These are phyloP conservation scores for Leccinum huronense DNA, from an alignment of 1,284 basidiomycete genomes.

Conservation along the genomic window DNA sequence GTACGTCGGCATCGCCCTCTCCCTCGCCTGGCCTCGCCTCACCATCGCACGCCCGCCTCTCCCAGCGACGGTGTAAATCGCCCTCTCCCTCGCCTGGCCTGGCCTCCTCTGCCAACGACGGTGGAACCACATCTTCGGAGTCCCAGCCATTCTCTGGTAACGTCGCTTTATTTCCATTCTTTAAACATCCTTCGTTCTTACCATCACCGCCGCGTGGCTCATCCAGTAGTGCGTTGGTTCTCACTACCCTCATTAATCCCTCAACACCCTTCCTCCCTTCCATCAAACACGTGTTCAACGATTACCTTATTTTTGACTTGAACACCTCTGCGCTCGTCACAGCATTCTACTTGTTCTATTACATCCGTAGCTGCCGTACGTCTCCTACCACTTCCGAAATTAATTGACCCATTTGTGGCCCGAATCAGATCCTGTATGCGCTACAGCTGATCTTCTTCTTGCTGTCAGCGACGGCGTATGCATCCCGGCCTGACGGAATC, in stretches of 20 bases:
- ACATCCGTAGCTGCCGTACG: constrained; percentile 74
- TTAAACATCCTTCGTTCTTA: constrained; percentile 7
- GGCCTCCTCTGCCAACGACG: too few relatives aligned
- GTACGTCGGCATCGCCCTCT: too few relatives aligned
- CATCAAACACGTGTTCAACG: constrained; percentile 51
- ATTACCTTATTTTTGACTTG: constrained; percentile 68
- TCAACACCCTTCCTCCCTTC: constrained; percentile 56
- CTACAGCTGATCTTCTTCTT: constrained; percentile 57
- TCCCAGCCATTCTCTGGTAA: constrained; percentile 81
- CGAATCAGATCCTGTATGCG: constrained; percentile 55
- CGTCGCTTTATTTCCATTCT: constrained; percentile 27
- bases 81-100: too few relatives aligned
- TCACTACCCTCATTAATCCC: constrained; percentile 48
- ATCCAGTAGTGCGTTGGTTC: constrained; percentile 62
- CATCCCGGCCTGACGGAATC: constrained; percentile 47
- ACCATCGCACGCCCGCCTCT: too few relatives aligned
- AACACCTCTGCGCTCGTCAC: constrained; percentile 62
- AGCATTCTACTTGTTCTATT: constrained; percentile 66
- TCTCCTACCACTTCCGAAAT: constrained; percentile 20
- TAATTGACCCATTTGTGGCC: constrained; percentile 2
- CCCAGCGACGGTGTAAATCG: too few relatives aligned
- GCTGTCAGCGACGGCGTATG: constrained; percentile 55
- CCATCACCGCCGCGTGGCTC: constrained; percentile 7
- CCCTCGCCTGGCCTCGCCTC: too few relatives aligned
- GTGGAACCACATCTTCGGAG: constrained; percentile 65